phyloP scores from a whole-genome alignment of 305 asterid genomes.

The Withania somnifera region DNA sequence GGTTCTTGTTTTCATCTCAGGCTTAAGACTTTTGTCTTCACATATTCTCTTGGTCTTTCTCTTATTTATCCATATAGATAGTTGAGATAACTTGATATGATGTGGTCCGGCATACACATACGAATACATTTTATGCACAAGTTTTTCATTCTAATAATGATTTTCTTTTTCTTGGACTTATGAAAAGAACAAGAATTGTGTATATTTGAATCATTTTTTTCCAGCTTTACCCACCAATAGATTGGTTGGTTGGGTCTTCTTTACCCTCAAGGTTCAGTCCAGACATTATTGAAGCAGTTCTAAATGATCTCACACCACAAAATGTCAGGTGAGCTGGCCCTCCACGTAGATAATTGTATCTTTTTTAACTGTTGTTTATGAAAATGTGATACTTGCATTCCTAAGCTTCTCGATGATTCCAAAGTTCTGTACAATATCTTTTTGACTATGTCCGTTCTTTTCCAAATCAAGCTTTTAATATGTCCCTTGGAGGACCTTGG shows the following conservation, averaged over 20 bases:
- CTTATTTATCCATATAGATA: background rate
- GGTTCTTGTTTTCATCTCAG: background rate
- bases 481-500: background rate
- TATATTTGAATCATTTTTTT: conserved; percentile 2
- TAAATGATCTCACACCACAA: conserved; percentile 67
- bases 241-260: conserved; percentile 90
- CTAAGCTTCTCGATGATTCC: background rate
- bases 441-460: background rate
- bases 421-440: background rate
- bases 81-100: background rate
- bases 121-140: background rate
- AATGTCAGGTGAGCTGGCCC: conserved; percentile 50
- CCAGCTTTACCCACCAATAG: conserved; percentile 74
- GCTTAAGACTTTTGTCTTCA: background rate
- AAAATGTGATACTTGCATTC: background rate
- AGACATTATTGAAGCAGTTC: conserved; percentile 45
- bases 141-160: background rate
- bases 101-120: background rate
- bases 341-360: background rate
- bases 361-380: background rate
- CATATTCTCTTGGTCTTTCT: background rate
- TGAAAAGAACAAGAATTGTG: background rate
- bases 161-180: background rate
- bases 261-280: conserved; percentile 61
- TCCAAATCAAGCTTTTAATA: background rate